Evolutionary conservation across 202 grass and related monocot species (phyloP), one percentile per base, ranked within the genome.

Genomic region (Musa balbisiana): DNA sequence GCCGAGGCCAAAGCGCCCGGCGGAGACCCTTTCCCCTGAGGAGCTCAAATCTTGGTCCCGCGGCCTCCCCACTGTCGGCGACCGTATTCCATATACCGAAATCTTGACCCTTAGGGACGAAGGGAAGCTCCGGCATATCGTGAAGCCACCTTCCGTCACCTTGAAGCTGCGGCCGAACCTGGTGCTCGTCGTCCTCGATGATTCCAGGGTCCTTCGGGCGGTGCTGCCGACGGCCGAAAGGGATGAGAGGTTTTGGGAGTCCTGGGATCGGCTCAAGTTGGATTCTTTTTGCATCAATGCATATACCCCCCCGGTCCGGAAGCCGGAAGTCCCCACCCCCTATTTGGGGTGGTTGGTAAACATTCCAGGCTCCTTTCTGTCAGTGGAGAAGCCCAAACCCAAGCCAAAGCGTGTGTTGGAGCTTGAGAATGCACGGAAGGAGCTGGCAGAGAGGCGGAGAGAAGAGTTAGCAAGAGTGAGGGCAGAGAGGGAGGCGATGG

Each of bases 241-340:
- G 65, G 81, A 83, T 27, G 63, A 25, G 24, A 76, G 69, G 52
- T 83, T 83, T 83, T 83, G 81, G 81, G 74, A 76, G 11, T 62
- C 33, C 1, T 83, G 81, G 81, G 73, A 83, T 27, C 67, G 14
- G 19, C 62, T 83, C 50, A 49, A 72, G 66, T 74, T 83, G 53
- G 67, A 83, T 62, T 63, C 72, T 53, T 52, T 77, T 52, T 83
- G 81, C 54, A 71, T 77, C 11, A 83, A 83, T 83, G 81, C 81
- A 20, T 77, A 83, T 21, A 83, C 81, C 11, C 81, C 81, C 4
- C 74, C 81, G 3, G 22, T 83, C 58, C 33, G 19, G 43, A 77
- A 72, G 55, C 65, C 74, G 6, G 60, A 71, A 14, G 11, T 77
- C 56, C 81, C 81, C n/a, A 27, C 64, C 10, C 74, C 81, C 10